A percentile compares a stretch with the other conserved stretches of the same genome.
Conservation (phyloP, 2,329 filamentous ascomycete genomes). For the Aspergillus japonicus region DNA sequence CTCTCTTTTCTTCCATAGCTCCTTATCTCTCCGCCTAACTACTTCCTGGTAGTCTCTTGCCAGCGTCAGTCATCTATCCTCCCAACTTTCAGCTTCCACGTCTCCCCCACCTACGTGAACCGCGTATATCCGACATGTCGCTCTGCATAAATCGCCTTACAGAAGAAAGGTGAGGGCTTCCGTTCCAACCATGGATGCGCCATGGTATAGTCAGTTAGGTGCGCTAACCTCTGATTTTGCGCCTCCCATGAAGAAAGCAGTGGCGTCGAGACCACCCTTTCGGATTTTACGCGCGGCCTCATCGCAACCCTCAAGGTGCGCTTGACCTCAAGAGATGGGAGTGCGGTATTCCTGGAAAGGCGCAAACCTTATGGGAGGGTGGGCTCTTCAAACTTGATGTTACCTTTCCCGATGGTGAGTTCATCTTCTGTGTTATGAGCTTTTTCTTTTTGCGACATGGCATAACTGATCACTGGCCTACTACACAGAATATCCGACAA, state of each 20-base stretch:
- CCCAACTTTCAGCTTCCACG: neutral
- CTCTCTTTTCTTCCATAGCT: neutral
- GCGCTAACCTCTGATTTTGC: neutral
- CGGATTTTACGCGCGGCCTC: constrained; percentile 90
- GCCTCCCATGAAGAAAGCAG: constrained; percentile 68
- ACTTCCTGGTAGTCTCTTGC: neutral
- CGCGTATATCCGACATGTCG: constrained; percentile 67
- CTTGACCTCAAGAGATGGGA: constrained; percentile 96
- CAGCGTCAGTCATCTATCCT: neutral
- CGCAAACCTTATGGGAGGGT: constrained; percentile 97
- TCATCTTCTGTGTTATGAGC: neutral
- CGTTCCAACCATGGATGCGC: neutral
- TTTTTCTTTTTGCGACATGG: neutral
- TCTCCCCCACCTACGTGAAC: neutral
- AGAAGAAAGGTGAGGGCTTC: constrained; percentile 71
- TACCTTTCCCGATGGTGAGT: constrained; percentile 85
- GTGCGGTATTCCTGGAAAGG: constrained; percentile 91
- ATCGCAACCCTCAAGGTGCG: constrained; percentile 73
- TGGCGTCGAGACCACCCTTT: constrained; percentile 98
- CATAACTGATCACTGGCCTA: constrained; percentile 16
- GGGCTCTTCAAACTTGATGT: constrained; percentile 94
- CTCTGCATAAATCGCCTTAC: constrained; percentile 84
- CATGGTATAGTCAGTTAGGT: neutral
- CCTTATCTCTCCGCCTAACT: neutral
- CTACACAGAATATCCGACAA: constrained; percentile 85